phyloP scores from a whole-genome alignment of 2,329 filamentous ascomycete species.

The Verticillium nonalfalfae region DNA sequence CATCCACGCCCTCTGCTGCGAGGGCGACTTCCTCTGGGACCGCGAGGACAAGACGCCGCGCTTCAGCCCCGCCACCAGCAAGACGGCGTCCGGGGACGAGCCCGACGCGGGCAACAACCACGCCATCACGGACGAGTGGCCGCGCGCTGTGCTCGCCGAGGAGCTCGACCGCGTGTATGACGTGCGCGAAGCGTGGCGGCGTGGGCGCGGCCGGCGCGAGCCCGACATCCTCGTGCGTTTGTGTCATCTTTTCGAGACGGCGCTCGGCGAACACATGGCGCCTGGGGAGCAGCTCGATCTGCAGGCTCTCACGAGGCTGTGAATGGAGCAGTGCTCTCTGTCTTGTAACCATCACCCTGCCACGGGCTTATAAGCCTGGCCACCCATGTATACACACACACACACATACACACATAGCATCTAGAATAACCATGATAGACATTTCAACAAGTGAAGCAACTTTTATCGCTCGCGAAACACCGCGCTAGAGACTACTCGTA shows the following conservation, averaged over 20 bases:
- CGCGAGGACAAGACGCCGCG: not conserved
- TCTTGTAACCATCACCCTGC: too few relatives aligned
- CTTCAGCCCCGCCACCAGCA: not conserved
- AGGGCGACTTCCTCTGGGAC: conserved; percentile 11
- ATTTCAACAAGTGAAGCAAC: not conserved
- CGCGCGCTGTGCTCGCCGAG: not conserved
- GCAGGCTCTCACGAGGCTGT: not conserved
- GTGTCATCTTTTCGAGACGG: not conserved
- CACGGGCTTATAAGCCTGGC: too few relatives aligned
- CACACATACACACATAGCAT: not conserved
- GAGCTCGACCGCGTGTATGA: not conserved
- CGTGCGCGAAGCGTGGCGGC: not conserved
- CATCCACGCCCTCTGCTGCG: conserved; percentile 23
- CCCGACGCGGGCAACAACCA: not conserved
- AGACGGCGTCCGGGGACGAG: too few relatives aligned
- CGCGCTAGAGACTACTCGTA: not conserved
- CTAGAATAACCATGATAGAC: not conserved
- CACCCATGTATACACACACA: not conserved
- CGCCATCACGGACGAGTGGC: not conserved
- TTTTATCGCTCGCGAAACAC: not conserved
- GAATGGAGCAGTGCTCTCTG: not conserved
- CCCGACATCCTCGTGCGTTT: not conserved
- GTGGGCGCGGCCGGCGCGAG: not conserved
- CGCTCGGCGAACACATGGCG: not conserved
- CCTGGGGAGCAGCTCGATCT: not conserved